These are phyloP conservation scores for Plectosphaerella plurivora DNA, from an alignment of 2,329 filamentous ascomycete genomes.

Conservation along the genomic window DNA sequence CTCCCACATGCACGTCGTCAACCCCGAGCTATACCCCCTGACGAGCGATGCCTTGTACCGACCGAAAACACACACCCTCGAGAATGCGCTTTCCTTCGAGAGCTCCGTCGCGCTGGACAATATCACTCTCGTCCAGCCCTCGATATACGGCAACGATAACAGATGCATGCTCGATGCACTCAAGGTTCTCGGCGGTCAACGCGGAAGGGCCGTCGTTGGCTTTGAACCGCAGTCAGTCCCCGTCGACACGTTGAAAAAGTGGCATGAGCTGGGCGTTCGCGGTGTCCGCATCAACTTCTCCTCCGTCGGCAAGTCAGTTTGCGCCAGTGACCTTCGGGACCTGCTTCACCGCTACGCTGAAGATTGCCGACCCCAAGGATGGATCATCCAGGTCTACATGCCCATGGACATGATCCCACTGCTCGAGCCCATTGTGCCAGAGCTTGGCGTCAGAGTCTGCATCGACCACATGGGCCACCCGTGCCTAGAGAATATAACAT, in stretches of 20 bases:
- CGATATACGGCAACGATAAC: constrained; percentile 59
- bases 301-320: constrained; percentile 40
- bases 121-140: constrained; percentile 57
- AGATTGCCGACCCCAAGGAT: constrained; percentile 42
- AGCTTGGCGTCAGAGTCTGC: constrained; percentile 46
- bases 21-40: constrained; percentile 46
- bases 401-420: constrained; percentile 43
- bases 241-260: constrained; percentile 36
- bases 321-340: constrained; percentile 31
- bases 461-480: constrained; percentile 58
- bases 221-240: constrained; percentile 40
- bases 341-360: constrained; percentile 43
- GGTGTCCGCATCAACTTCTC: constrained; percentile 57
- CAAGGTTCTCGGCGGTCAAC: constrained; percentile 37
- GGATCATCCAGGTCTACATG: constrained; percentile 57
- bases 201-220: constrained; percentile 50
- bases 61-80: constrained; percentile 42
- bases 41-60: constrained; percentile 43
- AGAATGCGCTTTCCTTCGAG: constrained; percentile 48
- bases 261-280: constrained; percentile 54
- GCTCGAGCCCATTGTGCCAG: constrained; percentile 43
- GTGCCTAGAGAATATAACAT: constrained; percentile 20
- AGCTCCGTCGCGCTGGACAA: constrained; percentile 45
- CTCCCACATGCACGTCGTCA: constrained; percentile 60
- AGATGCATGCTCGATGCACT: constrained; percentile 53